These are phyloP conservation scores for Cladorrhinum samala DNA, from an alignment of 495 filamentous ascomycete species.

Conservation along the genomic window DNA sequence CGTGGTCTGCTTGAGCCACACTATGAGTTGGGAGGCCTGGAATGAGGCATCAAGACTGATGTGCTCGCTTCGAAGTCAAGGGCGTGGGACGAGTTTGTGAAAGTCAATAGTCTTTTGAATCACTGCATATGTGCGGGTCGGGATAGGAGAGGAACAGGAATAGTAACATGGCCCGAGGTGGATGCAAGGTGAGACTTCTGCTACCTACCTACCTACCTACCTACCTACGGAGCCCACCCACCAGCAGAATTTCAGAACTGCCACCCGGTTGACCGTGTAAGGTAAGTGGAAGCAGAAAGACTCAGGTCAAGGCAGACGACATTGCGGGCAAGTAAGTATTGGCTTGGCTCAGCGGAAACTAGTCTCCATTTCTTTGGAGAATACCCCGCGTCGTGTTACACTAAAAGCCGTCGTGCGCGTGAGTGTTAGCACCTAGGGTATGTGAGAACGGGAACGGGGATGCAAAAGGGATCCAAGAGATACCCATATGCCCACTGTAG, in stretches of 20 bases:
- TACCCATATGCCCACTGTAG: not conserved
- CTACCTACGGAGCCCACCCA: too few relatives aligned
- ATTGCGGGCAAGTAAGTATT: slow-evolving; percentile 9
- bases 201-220: too few relatives aligned
- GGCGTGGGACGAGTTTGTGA: not conserved
- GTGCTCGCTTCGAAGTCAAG: not conserved
- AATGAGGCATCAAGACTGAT: not conserved
- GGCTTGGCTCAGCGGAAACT: slow-evolving; percentile 8
- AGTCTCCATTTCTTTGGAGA: not conserved
- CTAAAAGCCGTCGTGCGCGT: not conserved
- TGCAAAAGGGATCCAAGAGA: not conserved
- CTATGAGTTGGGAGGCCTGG: not conserved
- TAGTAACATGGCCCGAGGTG: not conserved
- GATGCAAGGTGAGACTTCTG: not conserved
- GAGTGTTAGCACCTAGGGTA: not conserved
- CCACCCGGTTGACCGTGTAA: not conserved
- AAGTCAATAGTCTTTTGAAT: slow-evolving; percentile 6
- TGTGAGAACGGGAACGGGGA: not conserved
- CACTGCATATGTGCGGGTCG: not conserved
- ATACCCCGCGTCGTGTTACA: not conserved
- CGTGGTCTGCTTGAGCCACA: not conserved
- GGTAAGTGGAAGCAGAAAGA: not conserved
- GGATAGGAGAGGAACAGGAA: not conserved
- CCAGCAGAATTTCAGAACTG: too few relatives aligned
- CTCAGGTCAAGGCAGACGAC: too few relatives aligned